phyloP scores from a whole-genome alignment of 164 flowering plant genomes.

The Annona squamosa region DNA sequence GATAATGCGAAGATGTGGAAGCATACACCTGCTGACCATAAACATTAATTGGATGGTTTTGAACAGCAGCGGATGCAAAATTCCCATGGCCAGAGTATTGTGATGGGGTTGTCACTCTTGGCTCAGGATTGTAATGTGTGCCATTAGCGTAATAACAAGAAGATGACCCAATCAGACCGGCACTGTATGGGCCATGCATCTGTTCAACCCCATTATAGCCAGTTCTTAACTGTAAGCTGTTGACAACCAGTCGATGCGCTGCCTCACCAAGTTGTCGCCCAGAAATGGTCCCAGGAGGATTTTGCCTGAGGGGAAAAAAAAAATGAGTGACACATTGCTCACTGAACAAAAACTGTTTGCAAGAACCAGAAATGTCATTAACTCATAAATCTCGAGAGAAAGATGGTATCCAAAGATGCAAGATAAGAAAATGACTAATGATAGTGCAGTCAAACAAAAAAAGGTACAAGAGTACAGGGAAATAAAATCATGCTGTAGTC shows the following conservation, averaged over 20 bases:
- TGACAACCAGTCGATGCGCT: slow-evolving; percentile 70
- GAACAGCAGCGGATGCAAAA: slow-evolving; percentile 4
- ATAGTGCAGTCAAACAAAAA: too few relatives aligned
- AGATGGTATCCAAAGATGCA: too few relatives aligned
- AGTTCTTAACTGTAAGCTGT: slow-evolving; percentile 53
- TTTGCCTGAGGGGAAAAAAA: slow-evolving; percentile 29
- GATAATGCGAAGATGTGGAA: slow-evolving; percentile 1
- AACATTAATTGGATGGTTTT: slow-evolving; percentile 13
- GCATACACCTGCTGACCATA: slow-evolving; percentile 20
- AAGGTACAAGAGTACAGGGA: neutral
- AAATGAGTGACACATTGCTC: neutral
- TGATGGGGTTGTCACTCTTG: slow-evolving; percentile 12
- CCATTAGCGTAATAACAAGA: slow-evolving; percentile 17
- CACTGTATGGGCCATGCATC: slow-evolving; percentile 23
- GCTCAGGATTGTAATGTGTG: slow-evolving; percentile 19
- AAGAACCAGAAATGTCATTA: neutral
- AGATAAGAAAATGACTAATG: too few relatives aligned
- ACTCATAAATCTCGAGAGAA: too few relatives aligned
- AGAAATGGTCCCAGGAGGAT: slow-evolving; percentile 47
- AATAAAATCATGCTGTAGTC: neutral
- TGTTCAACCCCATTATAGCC: slow-evolving; percentile 26
- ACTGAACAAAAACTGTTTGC: neutral
- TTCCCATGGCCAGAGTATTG: slow-evolving; percentile 16
- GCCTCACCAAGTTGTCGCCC: slow-evolving; percentile 85
- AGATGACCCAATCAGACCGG: slow-evolving; percentile 16